These are phyloP conservation scores for Begonia masoniana DNA, from an alignment of 306 rosid genomes.

Conservation along the genomic window DNA sequence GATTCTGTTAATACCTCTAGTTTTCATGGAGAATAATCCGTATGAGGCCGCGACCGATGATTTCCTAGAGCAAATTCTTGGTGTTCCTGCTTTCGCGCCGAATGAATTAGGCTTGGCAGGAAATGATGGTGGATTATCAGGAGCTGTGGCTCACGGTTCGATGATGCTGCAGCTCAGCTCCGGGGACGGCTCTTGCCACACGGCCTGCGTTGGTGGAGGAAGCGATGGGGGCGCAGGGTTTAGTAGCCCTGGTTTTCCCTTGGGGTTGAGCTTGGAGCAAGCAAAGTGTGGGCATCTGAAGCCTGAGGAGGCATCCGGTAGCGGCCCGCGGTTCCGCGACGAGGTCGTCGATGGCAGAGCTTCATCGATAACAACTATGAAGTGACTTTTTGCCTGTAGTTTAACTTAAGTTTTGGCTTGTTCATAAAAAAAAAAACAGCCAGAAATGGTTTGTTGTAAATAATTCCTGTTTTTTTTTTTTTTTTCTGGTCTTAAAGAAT, in stretches of 20 bases:
- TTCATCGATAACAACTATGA: conserved; percentile 53
- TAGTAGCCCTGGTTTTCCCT: conserved; percentile 56
- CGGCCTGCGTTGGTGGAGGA: conserved; percentile 27
- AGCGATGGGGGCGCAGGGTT: conserved; percentile 20
- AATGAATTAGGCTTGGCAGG: conserved; percentile 38
- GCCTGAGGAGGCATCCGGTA: conserved; percentile 83
- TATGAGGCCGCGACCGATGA: conserved; percentile 70
- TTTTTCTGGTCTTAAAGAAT: too few species aligned
- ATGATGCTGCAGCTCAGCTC: conserved; percentile 89
- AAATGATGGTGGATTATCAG: conserved; percentile 31
- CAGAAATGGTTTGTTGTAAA: too few species aligned
- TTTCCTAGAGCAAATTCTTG: conserved; percentile 85
- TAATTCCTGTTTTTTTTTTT: too few species aligned
- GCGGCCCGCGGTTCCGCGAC: conserved; percentile 60
- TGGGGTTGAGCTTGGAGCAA: conserved; percentile 86
- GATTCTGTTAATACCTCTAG: neutral
- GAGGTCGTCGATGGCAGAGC: conserved; percentile 53
- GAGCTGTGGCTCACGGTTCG: conserved; percentile 15
- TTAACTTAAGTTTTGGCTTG: too few species aligned
- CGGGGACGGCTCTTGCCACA: conserved; percentile 42
- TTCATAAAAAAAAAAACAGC: too few species aligned
- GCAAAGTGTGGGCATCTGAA: conserved; percentile 54
- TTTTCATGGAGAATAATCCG: conserved; percentile 69
- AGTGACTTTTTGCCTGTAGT: neutral
- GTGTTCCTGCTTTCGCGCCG: conserved; percentile 52